Conservation (phyloP, 768 basidiomycete genomes). For the Rhizopogon vulgaris region DNA sequence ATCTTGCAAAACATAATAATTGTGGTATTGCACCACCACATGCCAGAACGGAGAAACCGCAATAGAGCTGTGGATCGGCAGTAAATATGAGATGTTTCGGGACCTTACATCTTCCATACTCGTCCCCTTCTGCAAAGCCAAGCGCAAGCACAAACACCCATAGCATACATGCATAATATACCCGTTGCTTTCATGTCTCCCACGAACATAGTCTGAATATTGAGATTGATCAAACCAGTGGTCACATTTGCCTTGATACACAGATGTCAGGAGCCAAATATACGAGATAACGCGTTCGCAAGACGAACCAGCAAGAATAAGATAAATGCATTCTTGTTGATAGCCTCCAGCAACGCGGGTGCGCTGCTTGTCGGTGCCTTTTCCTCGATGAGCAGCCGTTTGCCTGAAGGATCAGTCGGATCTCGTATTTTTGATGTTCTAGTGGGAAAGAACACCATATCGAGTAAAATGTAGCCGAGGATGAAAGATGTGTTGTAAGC, state of each 20-base stretch:
- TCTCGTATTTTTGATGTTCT: conserved; percentile 24
- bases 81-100: neutral
- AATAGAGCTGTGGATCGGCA: neutral
- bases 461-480: conserved; percentile 71
- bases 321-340: conserved; percentile 75
- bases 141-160: conserved; percentile 51
- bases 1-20: no score
- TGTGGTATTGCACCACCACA: no score
- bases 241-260: conserved; percentile 69
- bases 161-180: conserved; percentile 57
- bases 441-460: conserved; percentile 60
- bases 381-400: conserved; percentile 21
- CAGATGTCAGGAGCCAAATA: neutral
- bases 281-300: neutral
- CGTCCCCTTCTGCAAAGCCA: conserved; percentile 44
- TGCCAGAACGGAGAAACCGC: no score
- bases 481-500: conserved; percentile 88
- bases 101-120: conserved; percentile 24
- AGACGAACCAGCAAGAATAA: conserved; percentile 76
- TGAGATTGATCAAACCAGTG: conserved; percentile 82
- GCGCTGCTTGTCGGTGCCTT: conserved; percentile 20
- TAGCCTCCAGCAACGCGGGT: conserved; percentile 62
- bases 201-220: conserved; percentile 76
- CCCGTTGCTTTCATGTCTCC: conserved; percentile 49
- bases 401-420: conserved; percentile 17